Evolutionary conservation across 371 early-diverging fungal species (phyloP), one percentile per base, ranked within the genome.

Genomic region (Rhizomucor pusillus): DNA sequence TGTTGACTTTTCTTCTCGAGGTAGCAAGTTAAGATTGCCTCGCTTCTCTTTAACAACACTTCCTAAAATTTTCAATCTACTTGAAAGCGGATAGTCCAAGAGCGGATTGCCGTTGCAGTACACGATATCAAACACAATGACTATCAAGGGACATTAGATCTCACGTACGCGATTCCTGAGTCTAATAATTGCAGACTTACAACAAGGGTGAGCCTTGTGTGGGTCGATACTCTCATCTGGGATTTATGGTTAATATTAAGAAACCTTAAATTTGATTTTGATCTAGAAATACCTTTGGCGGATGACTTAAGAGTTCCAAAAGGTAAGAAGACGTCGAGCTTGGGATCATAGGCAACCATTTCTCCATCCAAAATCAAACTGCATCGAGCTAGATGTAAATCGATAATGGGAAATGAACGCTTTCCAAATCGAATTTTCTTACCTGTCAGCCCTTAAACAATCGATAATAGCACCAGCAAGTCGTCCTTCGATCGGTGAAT

Each of bases 271-370:
- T 43, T 55, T 46, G 14, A 47, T 48, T 23, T 23, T 18, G 11
- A 34, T 19, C 52, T 71, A 10, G 18, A 29, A 5, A 55, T 64
- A 43, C 81, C 77, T 59, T 77, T 67, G 3, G 90, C 87, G 7
- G 71, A 49, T 1, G 87, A 76, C 65, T 88, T 90, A 47, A 91
- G 67, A 1, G 81, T 79, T 18, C 92, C 92, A 68, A 91, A 91
- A 0, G 77, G 76, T 36, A 85, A 65, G 59, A 81, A 81, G 0
- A 63, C 59, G 20, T 80, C 78, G 6, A 75, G 67, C 19, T 74
- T 71, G 3, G 81, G 77, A 59, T 86, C 81, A 54, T 77, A 87
- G 1, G 83, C 85, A 16, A 90, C 64, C 85, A 92, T 83, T 67
- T 92, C 92, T 0, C 92, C 92, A 57, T 77, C 77, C 20, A 77